Base-by-base conservation (phyloP, 1,284 basidiomycete genomes). In the Austroboletus niveus region DNA sequence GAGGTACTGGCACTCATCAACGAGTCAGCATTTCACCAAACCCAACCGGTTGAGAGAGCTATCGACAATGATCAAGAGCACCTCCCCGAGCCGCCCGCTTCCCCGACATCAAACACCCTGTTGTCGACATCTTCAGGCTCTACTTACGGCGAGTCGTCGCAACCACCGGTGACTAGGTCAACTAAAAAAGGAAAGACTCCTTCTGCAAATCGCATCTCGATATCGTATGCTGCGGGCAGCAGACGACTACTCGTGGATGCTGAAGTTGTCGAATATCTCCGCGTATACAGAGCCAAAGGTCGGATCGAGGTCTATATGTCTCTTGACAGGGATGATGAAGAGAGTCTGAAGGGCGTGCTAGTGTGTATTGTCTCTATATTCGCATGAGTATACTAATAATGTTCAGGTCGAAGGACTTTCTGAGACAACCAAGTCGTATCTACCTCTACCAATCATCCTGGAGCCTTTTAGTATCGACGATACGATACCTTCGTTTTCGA, bases 221-320 rank as follows among this genome's bases (percentile, higher is more conserved):
- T 98, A 63, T 88, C 96, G 1, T 99, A 96, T 69, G 93, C 94
- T 55, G 87, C 87, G 40, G 92, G 92, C 45, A 85, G 86, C 51
- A 79, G 92, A 51, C 80, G 96, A 35, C 77, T 99, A 43, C 87
- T 95, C 27, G 80, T 98, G 54, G 90, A 98, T 69, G 89, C 95
- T 4, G 87, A 89, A 53, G 84, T 91, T 22, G 90, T 98, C 34
- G 84, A 90, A 42, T 81, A 79, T 52, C 77, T 99, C 51, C 87
- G 81, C 60, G 82, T 99, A 12, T 88, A 83, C 72, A 81, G 96
- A 47, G 78, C 79, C 31, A 89, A 93, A 58, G 92, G 90, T 36
- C 84, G 87, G 47, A 88, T 98, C 53, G 94, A 98, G 67, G 85
- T 98, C 20, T 64, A 75, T 17, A 74, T 97, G 54, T 80, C 78